Evolutionary conservation across 2,329 filamentous ascomycete genomes (phyloP).

Genomic region (Dothistroma septosporum): DNA sequence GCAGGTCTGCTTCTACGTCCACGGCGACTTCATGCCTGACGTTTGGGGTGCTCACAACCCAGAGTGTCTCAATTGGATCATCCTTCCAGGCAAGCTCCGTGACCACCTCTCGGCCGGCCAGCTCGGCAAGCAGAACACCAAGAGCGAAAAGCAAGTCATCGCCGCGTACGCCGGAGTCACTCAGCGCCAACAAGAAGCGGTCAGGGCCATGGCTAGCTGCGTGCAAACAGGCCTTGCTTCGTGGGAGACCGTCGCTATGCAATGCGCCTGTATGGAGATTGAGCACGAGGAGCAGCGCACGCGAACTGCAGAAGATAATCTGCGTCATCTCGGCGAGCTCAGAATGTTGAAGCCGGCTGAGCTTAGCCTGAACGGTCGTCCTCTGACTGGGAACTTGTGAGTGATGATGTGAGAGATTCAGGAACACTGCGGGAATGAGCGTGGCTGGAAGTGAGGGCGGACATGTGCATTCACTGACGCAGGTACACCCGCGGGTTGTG

Average conservation of each 20-base stretch:
- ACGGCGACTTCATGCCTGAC: conserved; percentile 21
- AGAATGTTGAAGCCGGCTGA: background rate
- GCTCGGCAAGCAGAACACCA: conserved; percentile 6
- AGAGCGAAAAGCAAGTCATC: conserved; percentile 6
- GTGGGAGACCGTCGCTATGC: conserved; percentile 14
- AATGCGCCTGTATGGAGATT: conserved; percentile 5
- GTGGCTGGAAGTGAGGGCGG: conserved; percentile 3
- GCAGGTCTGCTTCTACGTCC: conserved; percentile 21
- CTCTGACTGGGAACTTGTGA: background rate
- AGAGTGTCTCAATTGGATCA: conserved; percentile 15
- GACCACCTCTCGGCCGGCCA: conserved; percentile 15
- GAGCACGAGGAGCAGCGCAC: conserved; percentile 6
- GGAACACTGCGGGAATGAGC: background rate
- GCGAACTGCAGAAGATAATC: background rate
- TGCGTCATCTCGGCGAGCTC: background rate
- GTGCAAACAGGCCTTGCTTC: conserved; percentile 11
- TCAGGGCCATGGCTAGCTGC: conserved; percentile 6
- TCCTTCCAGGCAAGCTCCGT: conserved; percentile 18
- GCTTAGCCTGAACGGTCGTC: background rate
- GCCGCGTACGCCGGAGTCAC: conserved; percentile 8
- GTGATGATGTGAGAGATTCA: background rate
- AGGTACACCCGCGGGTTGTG: conserved; percentile 7
- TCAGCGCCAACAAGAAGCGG: conserved; percentile 6
- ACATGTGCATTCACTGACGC: conserved; percentile 1
- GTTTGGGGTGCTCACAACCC: conserved; percentile 17